Evolutionary conservation across 2,329 filamentous ascomycete species (phyloP), one percentile per base, ranked within the genome.

Genomic region (Bisporella sp.): DNA sequence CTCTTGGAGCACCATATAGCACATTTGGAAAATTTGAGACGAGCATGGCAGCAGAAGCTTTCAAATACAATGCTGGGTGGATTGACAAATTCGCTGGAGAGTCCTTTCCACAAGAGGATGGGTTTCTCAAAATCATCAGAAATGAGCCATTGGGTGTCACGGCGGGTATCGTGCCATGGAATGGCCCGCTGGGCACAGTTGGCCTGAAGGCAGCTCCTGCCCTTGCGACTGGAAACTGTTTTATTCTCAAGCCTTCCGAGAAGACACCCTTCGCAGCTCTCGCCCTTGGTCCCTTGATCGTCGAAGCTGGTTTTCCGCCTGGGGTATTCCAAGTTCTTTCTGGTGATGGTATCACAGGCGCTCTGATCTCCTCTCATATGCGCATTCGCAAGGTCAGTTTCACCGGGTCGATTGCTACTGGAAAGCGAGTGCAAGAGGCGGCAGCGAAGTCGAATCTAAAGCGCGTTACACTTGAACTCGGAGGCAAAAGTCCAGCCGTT

Each of bases 231-330:
- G 80, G 80, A 1, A 82, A 82, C 61, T 73, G 73, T 28, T 74
- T 85, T 40, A 65, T 85, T 2, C 62, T 84, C 31, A 85, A 85
- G 66, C 77, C 78, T 7, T 79, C 76, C 52, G 81, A 85, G 67
- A 74, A 82, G 57, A 79, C 81, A 0, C 82, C 82, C 0, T 66
- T 86, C 46, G 65, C 71, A 35, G 69, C 72, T 30, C 64, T 81
- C 47, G 78, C 77, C 53, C 68, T 78, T 51, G 71, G 67, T 44
- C 32, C 47, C 8, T 40, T 60, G 4, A 60, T 61, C 43, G 42
- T 50, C 1, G 57, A 61, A 51, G 57, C 57, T 39, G 59, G 59
- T 0, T 62, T 62, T 45, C 69, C 69, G 5, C 64, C 69, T 21
- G 69, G 69, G 44, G 69, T 71, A 6, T 65, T 72, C 55, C 67